Evolutionary conservation across 306 rosid species (phyloP).

Genomic region (Gleditsia sinensis): DNA sequence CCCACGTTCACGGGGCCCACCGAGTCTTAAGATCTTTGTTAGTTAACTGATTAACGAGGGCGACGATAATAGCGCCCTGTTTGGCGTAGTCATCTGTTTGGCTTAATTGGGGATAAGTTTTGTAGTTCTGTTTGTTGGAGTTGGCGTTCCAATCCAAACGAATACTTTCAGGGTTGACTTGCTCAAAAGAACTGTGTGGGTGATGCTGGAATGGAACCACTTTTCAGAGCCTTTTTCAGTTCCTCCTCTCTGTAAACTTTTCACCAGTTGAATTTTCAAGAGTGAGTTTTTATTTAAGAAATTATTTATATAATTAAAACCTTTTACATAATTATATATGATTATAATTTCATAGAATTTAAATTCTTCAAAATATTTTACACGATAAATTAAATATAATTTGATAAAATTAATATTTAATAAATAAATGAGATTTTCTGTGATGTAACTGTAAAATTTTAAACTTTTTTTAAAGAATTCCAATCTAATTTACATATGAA

Average conservation of each 20-base stretch:
- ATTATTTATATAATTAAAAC: no score
- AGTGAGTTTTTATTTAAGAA: no score
- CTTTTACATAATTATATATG: no score
- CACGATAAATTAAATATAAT: no score
- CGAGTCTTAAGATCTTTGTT: neutral
- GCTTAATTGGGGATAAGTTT: neutral
- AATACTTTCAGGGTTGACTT: neutral
- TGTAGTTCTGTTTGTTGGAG: neutral
- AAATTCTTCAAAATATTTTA: no score
- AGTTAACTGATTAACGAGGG: neutral
- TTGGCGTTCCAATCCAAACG: neutral
- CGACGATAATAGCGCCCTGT: neutral
- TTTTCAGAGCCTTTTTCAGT: neutral
- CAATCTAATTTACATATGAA: no score
- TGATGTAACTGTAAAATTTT: no score
- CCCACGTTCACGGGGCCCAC: slow-evolving; percentile 19
- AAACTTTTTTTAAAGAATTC: no score
- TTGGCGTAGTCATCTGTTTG: neutral
- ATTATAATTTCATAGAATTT: no score
- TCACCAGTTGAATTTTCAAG: neutral
- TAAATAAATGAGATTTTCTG: no score
- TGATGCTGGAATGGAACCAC: neutral
- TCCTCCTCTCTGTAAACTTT: neutral
- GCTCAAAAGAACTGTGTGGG: neutral
- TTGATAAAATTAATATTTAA: no score